A percentile compares a stretch with the other conserved stretches of the same genome.
phyloP scores from a whole-genome alignment of 2,329 filamentous ascomycete species.

The Septoria petroselini region DNA sequence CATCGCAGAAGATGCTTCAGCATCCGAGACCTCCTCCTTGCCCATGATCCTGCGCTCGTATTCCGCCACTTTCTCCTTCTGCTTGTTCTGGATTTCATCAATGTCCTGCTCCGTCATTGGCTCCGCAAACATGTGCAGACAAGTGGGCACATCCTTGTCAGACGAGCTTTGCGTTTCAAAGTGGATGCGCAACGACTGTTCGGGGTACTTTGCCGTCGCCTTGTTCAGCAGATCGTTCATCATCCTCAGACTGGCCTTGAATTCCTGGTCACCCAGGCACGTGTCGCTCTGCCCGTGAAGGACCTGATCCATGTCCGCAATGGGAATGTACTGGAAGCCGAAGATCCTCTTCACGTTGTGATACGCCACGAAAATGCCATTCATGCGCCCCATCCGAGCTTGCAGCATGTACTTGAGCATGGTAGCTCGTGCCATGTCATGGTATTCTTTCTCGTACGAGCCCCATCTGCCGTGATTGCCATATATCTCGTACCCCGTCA shows the following conservation, averaged over 20 bases:
- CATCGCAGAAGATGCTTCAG: conserved; percentile 13
- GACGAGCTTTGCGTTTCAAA: conserved; percentile 47
- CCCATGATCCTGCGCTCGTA: conserved; percentile 57
- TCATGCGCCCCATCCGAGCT: conserved; percentile 96
- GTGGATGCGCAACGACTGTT: conserved; percentile 44
- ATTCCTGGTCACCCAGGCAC: conserved; percentile 75
- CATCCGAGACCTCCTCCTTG: conserved; percentile 21
- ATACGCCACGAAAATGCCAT: conserved; percentile 94
- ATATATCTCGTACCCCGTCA: conserved; percentile 83
- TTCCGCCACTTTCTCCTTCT: conserved; percentile 62
- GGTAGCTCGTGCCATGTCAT: conserved; percentile 90
- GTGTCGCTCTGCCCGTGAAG: conserved; percentile 74
- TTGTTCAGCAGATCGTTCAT: conserved; percentile 76
- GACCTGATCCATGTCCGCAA: conserved; percentile 83
- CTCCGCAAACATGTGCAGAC: conserved; percentile 88
- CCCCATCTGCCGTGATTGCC: conserved; percentile 73
- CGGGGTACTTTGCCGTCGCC: conserved; percentile 71
- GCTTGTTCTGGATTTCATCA: conserved; percentile 66
- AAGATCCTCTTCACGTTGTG: conserved; percentile 96
- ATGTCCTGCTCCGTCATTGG: conserved; percentile 74
- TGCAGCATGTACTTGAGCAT: conserved; percentile 97
- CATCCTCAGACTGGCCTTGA: conserved; percentile 73
- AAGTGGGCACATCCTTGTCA: conserved; percentile 41
- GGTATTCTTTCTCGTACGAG: conserved; percentile 93
- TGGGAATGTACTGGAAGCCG: conserved; percentile 89